These are phyloP conservation scores for Malassezia furfur DNA, from an alignment of 1,284 basidiomycete genomes.

Conservation along the genomic window DNA sequence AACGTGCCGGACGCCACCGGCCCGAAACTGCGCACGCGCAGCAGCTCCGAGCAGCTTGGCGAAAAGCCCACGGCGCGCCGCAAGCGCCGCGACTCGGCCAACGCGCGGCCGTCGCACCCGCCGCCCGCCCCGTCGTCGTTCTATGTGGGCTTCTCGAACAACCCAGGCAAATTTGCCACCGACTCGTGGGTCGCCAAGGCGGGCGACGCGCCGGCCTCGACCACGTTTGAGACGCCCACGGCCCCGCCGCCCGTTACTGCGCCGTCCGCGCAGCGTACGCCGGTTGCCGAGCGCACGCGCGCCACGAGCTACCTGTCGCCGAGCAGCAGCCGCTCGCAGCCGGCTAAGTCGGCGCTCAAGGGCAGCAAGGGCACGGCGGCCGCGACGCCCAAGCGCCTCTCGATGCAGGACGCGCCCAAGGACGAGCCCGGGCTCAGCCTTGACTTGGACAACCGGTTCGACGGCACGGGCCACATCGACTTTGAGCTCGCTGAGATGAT, in stretches of 20 bases:
- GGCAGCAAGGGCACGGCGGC: neutral
- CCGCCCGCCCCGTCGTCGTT: conserved; percentile 18
- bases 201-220: conserved; percentile 19
- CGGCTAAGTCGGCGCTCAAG: conserved; percentile 12
- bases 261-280: conserved; percentile 11
- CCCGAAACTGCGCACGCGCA: conserved; percentile 3
- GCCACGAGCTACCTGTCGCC: neutral
- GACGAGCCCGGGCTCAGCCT: conserved; percentile 21
- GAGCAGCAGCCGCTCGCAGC: conserved; percentile 5
- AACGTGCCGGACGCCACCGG: neutral
- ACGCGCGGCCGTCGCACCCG: neutral
- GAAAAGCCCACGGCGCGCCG: neutral
- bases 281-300: neutral
- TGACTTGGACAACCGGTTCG: conserved; percentile 32
- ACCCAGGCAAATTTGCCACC: conserved; percentile 27
- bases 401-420: neutral
- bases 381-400: conserved; percentile 2
- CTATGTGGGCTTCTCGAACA: conserved; percentile 22
- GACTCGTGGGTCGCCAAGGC: conserved; percentile 37
- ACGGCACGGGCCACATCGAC: conserved; percentile 39
- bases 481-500: conserved; percentile 12
- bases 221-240: neutral
- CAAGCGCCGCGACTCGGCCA: conserved; percentile 1
- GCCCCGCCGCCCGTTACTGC: conserved; percentile 12
- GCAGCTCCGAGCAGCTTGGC: conserved; percentile 7